Base-by-base conservation (phyloP, 805 yeast species). In the Metschnikowia continentalis region DNA sequence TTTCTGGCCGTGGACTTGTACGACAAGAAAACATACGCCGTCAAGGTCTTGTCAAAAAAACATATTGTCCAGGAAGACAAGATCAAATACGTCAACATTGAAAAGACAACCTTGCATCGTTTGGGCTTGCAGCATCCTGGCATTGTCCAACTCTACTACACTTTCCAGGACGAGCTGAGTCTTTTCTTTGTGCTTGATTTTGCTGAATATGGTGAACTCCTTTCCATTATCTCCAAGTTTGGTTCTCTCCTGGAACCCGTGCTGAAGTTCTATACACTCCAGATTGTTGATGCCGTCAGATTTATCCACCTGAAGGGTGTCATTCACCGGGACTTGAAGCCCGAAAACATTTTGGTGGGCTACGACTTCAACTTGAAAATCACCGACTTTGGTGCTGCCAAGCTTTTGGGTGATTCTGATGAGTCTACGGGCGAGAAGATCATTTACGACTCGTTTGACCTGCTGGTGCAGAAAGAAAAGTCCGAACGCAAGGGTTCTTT, bases 381-480 rank as follows among this genome's bases (percentile, higher is more conserved):
- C 50, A 94, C 98, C 1, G 99, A 94, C 69, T 94, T 94, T 68
- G 99, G 99, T 10, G 96, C 98, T n/a, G 99, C 98, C 1, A 90
- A 88, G 65, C 72, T 89, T 5, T 70, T 88, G 14, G 76, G 70
- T 17, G 57, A 58, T 20, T 46, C 51, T 33, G 64, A 63, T 45
- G 80, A 79, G 37, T 65, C 64, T 15, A 57, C 58, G 7, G 63
- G 59, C 26, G 70, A 67, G 19, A 62, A 60, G 11, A 64, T 71
- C 32, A 74, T 69, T 49, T 69, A 66, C 54, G 65, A 63, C 41
- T 58, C 61, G 19, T 58, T 67, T 5, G 53, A 53, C 30, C 49
- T 42, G 14, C 71, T 65, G 35, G 69, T 74, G 14, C 68, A 74
- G 17, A 37, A 38, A 15, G 49, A 50, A 39, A 46, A 45, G 13